A percentile compares a stretch with the other conserved stretches of the same genome.
These are phyloP conservation scores for Dalbergia cultrata DNA, from an alignment of 306 rosid genomes.

Conservation along the genomic window DNA sequence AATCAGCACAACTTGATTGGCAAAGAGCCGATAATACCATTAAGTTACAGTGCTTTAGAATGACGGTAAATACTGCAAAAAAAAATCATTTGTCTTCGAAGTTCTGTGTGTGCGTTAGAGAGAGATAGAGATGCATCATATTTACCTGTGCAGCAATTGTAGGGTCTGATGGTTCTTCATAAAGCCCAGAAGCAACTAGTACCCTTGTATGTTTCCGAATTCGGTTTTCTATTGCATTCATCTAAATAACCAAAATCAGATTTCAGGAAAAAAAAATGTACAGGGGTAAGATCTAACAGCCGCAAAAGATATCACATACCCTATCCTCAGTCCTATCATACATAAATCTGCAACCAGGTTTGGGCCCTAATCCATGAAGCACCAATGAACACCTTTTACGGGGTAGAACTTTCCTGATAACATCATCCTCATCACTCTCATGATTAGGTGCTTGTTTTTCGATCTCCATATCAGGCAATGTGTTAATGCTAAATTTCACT, in stretches of 20 bases:
- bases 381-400: constrained; percentile 74
- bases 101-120: background rate
- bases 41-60: constrained; percentile 19
- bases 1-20: constrained; percentile 16
- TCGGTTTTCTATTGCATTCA: constrained; percentile 81
- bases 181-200: constrained; percentile 71
- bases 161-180: constrained; percentile 88
- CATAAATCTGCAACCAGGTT: constrained; percentile 85
- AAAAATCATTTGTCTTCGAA: constrained; percentile 26
- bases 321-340: constrained; percentile 77
- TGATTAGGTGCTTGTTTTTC: constrained; percentile 52
- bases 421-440: constrained; percentile 65
- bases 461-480: constrained; percentile 53
- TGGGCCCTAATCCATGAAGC: constrained; percentile 74
- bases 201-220: constrained; percentile 70
- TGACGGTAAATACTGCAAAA: background rate
- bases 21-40: constrained; percentile 2
- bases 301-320: constrained; percentile 60
- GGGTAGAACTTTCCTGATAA: constrained; percentile 71
- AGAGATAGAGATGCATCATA: constrained; percentile 37
- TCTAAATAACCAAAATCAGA: constrained; percentile 60
- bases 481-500: constrained; percentile 68
- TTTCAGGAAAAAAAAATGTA: constrained; percentile 39
- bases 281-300: constrained; percentile 17
- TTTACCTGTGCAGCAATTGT: constrained; percentile 87